These are phyloP conservation scores for Flaveria linearis DNA, from an alignment of 129 eudicot genomes.

Conservation along the genomic window DNA sequence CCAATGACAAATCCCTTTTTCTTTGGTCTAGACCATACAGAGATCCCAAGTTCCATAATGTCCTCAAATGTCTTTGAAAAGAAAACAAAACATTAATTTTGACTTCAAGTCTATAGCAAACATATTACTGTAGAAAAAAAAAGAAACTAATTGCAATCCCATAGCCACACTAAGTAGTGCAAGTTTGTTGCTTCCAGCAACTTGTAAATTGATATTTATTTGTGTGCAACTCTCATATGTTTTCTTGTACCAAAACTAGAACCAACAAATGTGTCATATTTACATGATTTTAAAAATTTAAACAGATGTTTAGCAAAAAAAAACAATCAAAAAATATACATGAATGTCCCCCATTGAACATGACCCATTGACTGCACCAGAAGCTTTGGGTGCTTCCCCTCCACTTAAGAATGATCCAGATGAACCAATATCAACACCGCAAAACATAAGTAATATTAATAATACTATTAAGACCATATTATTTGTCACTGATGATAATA, in stretches of 20 bases:
- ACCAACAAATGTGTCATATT: slow-evolving; percentile 42
- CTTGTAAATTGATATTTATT: slow-evolving; percentile 57
- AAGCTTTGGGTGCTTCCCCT: slow-evolving; percentile 53
- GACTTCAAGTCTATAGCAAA: no score
- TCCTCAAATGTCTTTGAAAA: no score
- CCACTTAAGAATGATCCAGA: no score
- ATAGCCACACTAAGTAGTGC: no score
- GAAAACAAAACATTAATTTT: no score
- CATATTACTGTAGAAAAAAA: no score
- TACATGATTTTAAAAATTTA: background rate
- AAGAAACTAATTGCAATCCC: no score
- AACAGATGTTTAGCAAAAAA: background rate
- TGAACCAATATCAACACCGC: no score
- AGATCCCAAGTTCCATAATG: no score
- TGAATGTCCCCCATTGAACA: slow-evolving; percentile 79
- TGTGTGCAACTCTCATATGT: slow-evolving; percentile 47
- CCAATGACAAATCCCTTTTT: no score
- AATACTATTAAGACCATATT: background rate
- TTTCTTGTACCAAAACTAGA: slow-evolving; percentile 76
- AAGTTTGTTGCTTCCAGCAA: slow-evolving; percentile 70
- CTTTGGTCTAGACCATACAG: no score
- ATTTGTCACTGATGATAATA: slow-evolving; percentile 7
- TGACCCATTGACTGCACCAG: slow-evolving; percentile 80
- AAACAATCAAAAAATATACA: slow-evolving; percentile 44
- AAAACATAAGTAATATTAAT: background rate